Evolutionary conservation across 495 filamentous ascomycete species (phyloP).

Genomic region (Delitschia confertaspora): DNA sequence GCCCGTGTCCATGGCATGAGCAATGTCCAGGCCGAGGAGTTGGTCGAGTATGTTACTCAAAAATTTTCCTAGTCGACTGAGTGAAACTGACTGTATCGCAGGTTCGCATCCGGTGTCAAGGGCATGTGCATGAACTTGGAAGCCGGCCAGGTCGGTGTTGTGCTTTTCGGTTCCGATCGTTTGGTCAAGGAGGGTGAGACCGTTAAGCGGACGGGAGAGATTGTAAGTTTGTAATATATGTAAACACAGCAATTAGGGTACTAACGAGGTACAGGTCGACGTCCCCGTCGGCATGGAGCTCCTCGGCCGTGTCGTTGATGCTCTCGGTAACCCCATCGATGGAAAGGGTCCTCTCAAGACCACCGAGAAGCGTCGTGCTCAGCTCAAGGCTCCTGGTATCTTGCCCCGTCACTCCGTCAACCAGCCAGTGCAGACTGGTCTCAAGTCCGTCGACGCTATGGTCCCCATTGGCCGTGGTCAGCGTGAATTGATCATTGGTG

Average conservation of each 20-base stretch:
- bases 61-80: slow-evolving; percentile 18
- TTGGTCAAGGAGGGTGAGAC: slow-evolving; percentile 99
- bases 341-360: slow-evolving; percentile 95
- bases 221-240: slow-evolving; percentile 59
- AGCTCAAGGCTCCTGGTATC: slow-evolving; percentile 98
- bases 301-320: slow-evolving; percentile 96
- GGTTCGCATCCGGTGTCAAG: slow-evolving; percentile 99
- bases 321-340: slow-evolving; percentile 97
- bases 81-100: slow-evolving; percentile 36
- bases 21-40: slow-evolving; percentile 99
- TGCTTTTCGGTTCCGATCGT: slow-evolving; percentile 99
- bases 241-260: neutral
- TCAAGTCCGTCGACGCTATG: slow-evolving; percentile 99
- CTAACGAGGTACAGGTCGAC: slow-evolving; percentile 62
- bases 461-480: slow-evolving; percentile 99
- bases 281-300: slow-evolving; percentile 88
- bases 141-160: slow-evolving; percentile 99
- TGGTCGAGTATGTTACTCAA: slow-evolving; percentile 80
- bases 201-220: slow-evolving; percentile 98
- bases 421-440: slow-evolving; percentile 96
- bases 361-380: slow-evolving; percentile 87
- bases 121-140: slow-evolving; percentile 99
- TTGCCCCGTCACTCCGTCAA: slow-evolving; percentile 93
- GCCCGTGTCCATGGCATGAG: slow-evolving; percentile 98
- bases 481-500: slow-evolving; percentile 99